Evolutionary conservation across 257 asterid species (phyloP).

Genomic region (Datura wrightii): DNA sequence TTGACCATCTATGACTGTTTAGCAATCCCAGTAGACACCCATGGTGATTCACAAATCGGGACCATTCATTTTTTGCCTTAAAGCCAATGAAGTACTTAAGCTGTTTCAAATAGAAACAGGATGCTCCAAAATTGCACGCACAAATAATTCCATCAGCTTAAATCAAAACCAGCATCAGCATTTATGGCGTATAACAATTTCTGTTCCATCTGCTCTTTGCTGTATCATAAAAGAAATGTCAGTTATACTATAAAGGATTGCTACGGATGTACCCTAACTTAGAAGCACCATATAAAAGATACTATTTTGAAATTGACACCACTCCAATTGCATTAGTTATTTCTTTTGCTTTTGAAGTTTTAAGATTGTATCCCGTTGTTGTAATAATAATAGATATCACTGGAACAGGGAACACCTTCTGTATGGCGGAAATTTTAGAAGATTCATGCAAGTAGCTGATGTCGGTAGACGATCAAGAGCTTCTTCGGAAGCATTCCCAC

Average conservation of each 20-base stretch:
- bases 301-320: neutral
- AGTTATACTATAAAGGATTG: neutral
- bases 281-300: neutral
- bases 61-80: conserved; percentile 7
- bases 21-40: neutral
- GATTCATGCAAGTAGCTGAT: conserved; percentile 99
- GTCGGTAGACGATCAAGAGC: conserved; percentile 91
- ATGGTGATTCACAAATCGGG: neutral
- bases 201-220: conserved; percentile 92
- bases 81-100: conserved; percentile 6
- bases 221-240: conserved; percentile 41
- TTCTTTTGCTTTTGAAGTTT: conserved; percentile 15
- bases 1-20: neutral
- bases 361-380: neutral
- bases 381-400: conserved; percentile 1
- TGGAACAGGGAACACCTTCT: conserved; percentile 62
- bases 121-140: conserved; percentile 16
- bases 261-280: neutral
- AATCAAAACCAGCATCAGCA: conserved; percentile 93
- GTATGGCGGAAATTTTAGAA: conserved; percentile 95
- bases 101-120: conserved; percentile 19
- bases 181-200: conserved; percentile 85
- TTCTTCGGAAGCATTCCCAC: conserved; percentile 89
- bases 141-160: conserved; percentile 59
- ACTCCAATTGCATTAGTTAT: neutral